Conservation (phyloP, 768 basidiomycete genomes). For the Favolaschia claudopus region DNA sequence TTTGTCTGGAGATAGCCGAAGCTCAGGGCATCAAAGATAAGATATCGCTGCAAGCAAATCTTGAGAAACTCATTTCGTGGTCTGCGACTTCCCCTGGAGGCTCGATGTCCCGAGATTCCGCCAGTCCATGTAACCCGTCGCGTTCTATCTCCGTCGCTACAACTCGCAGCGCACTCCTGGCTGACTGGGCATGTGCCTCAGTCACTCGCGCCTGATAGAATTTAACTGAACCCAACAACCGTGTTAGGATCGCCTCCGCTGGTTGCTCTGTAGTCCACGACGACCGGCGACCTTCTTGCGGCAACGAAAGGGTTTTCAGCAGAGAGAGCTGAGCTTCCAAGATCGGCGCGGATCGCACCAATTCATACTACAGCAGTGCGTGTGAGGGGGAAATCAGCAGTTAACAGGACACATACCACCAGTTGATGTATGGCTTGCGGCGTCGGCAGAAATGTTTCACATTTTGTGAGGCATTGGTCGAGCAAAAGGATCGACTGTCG, state of each 20-base stretch:
- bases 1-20: neutral
- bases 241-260: constrained; percentile 45
- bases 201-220: constrained; percentile 64
- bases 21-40: constrained; percentile 56
- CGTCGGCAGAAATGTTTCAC: constrained; percentile 62
- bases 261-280: constrained; percentile 39
- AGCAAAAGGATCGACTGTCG: constrained; percentile 60
- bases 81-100: constrained; percentile 54
- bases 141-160: constrained; percentile 69
- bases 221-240: constrained; percentile 51
- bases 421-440: constrained; percentile 65
- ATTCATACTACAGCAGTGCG: constrained; percentile 60
- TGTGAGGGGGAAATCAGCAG: neutral
- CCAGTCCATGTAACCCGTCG: constrained; percentile 60
- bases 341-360: constrained; percentile 61
- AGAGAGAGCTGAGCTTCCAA: constrained; percentile 57
- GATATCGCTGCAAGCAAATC: constrained; percentile 62
- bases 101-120: constrained; percentile 36
- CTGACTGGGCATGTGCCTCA: constrained; percentile 50
- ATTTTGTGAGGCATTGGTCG: constrained; percentile 56
- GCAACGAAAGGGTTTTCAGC: constrained; percentile 48
- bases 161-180: constrained; percentile 62
- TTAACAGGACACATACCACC: constrained; percentile 53
- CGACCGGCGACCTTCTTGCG: constrained; percentile 34
- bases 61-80: constrained; percentile 40